Evolutionary conservation across 208 protist species (phyloP).

Genomic region (Wallacemonas collosoma): DNA sequence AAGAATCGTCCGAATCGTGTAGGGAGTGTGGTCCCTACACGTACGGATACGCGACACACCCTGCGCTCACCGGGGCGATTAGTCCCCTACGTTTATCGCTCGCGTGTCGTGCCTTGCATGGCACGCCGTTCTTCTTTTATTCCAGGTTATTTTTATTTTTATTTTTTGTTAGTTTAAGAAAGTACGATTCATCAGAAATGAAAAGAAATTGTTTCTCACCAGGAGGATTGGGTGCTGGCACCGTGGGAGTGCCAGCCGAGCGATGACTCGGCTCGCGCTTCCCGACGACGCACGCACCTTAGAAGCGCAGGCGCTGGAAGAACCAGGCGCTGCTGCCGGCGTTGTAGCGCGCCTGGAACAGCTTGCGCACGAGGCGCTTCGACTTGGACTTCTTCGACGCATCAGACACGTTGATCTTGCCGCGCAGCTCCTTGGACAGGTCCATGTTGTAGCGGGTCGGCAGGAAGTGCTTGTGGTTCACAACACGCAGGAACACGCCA

Average conservation of each 20-base stretch:
- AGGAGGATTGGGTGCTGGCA: not conserved
- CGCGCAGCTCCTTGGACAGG: conserved; percentile 89
- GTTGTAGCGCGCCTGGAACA: conserved; percentile 96
- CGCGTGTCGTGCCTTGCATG: too few species aligned
- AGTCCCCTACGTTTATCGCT: too few species aligned
- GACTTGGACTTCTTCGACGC: conserved; percentile 88
- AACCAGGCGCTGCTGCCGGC: conserved; percentile 98
- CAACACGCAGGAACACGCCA: conserved; percentile 96
- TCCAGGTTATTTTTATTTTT: not conserved
- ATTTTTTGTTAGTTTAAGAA: conserved; percentile 10
- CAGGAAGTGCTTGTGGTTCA: conserved; percentile 99
- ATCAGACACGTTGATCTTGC: conserved; percentile 92
- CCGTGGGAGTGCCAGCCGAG: not conserved
- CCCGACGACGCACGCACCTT: conserved; percentile 37
- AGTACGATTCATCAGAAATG: conserved; percentile 13
- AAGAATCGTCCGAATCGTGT: too few species aligned
- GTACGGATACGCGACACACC: too few species aligned
- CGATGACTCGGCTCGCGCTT: too few species aligned
- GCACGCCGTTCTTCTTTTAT: too few species aligned
- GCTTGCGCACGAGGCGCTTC: conserved; percentile 81
- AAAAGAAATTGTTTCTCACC: conserved; percentile 19
- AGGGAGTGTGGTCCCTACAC: too few species aligned
- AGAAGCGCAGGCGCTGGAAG: conserved; percentile 99
- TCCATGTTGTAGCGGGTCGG: conserved; percentile 97
- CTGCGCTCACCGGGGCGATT: too few species aligned